phyloP scores from a whole-genome alignment of 208 protist genomes.

The Wallacemonas sp. region DNA sequence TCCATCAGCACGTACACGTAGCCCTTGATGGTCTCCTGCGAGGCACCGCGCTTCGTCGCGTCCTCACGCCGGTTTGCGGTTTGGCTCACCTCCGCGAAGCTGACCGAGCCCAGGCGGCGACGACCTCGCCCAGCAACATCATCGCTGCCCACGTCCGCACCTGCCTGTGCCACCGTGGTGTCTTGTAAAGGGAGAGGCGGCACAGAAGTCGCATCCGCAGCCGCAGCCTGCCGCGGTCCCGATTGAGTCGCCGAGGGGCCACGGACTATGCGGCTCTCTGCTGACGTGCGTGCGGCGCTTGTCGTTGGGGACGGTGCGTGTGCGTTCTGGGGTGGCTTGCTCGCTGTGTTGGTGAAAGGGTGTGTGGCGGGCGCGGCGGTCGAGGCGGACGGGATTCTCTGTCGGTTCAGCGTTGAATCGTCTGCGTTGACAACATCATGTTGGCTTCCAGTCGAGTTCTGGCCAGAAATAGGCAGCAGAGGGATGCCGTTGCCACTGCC shows the following conservation, averaged over 20 bases:
- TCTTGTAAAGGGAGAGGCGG: too few species aligned
- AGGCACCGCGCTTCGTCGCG: background rate
- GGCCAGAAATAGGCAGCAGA: background rate
- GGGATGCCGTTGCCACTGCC: background rate
- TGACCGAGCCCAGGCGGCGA: background rate
- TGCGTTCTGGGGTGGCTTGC: too few species aligned
- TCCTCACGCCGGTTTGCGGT: background rate
- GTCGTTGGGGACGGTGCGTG: background rate
- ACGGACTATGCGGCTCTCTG: background rate
- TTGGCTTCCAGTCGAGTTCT: conserved; percentile 7
- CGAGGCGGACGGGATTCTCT: background rate
- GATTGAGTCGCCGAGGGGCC: background rate
- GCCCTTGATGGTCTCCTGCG: conserved; percentile 31
- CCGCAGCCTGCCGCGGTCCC: too few species aligned
- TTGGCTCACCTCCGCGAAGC: background rate
- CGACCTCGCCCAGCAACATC: background rate
- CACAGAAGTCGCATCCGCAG: too few species aligned
- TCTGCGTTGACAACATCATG: background rate
- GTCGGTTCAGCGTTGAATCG: background rate
- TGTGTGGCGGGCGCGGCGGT: too few species aligned
- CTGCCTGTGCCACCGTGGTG: too few species aligned
- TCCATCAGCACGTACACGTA: conserved; percentile 26
- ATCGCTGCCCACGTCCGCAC: background rate
- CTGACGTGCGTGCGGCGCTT: too few species aligned
- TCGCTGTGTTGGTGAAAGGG: too few species aligned